A percentile compares a stretch with the other conserved stretches of the same genome.
phyloP scores from a whole-genome alignment of 257 asterid genomes.

The Solanum neorickii region DNA sequence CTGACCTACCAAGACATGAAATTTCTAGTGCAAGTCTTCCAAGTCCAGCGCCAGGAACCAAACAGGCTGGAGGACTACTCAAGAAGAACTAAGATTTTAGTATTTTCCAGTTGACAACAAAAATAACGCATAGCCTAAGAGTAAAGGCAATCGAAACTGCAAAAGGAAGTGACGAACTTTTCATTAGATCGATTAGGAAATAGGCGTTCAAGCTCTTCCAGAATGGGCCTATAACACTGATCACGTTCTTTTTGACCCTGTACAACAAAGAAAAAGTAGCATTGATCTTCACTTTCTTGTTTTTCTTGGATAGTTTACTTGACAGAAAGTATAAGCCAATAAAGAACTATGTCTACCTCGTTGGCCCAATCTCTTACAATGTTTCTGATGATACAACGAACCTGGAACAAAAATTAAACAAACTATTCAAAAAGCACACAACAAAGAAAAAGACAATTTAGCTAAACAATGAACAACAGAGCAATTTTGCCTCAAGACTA shows the following conservation, averaged over 20 bases:
- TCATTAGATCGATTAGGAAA: constrained; percentile 55
- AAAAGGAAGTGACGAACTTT: constrained; percentile 24
- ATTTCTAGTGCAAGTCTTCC: constrained; percentile 96
- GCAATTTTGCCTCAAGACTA: neutral
- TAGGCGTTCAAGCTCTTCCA: constrained; percentile 61
- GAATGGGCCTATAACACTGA: constrained; percentile 86
- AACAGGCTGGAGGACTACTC: constrained; percentile 76
- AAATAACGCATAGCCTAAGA: neutral
- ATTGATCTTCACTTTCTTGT: neutral
- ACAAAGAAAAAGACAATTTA: neutral
- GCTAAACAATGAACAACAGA: neutral
- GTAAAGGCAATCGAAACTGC: neutral
- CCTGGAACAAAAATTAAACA: constrained; percentile 30
- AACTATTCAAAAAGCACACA: neutral
- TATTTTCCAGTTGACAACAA: constrained; percentile 7
- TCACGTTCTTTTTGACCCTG: constrained; percentile 94
- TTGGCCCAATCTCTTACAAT: constrained; percentile 97
- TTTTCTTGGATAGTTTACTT: neutral
- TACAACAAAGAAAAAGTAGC: neutral
- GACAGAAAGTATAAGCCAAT: constrained; percentile 2
- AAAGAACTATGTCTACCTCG: constrained; percentile 44
- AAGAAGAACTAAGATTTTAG: constrained; percentile 15
- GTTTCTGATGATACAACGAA: constrained; percentile 88
- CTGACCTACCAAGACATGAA: constrained; percentile 67
- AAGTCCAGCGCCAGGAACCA: constrained; percentile 99